Evolutionary conservation across 768 basidiomycete genomes (phyloP), one percentile per base, ranked within the genome.

Genomic region (Gloeophyllum trabeum): DNA sequence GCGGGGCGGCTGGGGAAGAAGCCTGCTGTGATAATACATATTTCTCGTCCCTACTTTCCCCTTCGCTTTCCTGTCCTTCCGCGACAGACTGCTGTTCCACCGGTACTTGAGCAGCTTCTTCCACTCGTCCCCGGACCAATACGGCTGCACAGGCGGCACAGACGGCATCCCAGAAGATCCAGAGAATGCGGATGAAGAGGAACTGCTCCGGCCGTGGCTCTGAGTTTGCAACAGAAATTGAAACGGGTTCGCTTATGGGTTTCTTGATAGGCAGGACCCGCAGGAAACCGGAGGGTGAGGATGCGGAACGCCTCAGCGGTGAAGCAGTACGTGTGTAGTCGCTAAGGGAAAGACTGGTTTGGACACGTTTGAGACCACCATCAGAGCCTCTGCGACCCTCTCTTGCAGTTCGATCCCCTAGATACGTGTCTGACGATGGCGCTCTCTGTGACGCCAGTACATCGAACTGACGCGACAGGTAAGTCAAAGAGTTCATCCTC

Each of bases 401-500:
- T n/a, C n/a, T n/a, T n/a, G n/a, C n/a, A n/a, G n/a, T n/a, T n/a
- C n/a, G n/a, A n/a, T n/a, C n/a, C n/a, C n/a, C n/a, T n/a, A n/a
- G n/a, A n/a, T n/a, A n/a, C n/a, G n/a, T n/a, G n/a, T n/a, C n/a
- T 28, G 75, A 70, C 13, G 80, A 73, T 21, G 76, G 74, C 34
- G 77, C 67, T 51, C 68, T 69, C 39, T 78, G 58, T 5, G 77
- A 63, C 45, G 79, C 78, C 50, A 85, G 64, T 47, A 75, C 77
- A 65, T 90, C 84, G 69, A 87, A 78, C 59, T 86, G 81, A 56
- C 81, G 80, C 50, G 87, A 84, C 47, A 90, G 69, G 62, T 84
- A 80, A 14, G 73, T 69, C 54, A 90, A 75, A 52, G 83, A 83
- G 66, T 90, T 89, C 87, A 90, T 90, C 23, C 48, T 46, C 28